Conservation (phyloP, 2,329 filamentous ascomycete genomes). For the Hymenoscyphus linearis region DNA sequence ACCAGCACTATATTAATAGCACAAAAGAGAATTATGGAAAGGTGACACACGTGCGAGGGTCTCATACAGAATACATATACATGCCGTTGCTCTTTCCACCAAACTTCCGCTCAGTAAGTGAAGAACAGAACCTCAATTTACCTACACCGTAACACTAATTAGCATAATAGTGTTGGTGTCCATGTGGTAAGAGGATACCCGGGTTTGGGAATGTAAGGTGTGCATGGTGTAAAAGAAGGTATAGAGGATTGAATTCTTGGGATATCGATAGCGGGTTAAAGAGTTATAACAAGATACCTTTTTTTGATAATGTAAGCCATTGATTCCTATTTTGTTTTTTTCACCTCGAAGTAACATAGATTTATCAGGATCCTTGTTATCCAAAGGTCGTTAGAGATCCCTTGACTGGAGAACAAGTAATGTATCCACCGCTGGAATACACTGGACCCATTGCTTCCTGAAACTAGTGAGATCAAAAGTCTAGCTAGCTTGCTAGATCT, state of each 20-base stretch:
- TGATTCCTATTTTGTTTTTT: neutral
- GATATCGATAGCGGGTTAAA: no score
- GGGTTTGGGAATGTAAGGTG: constrained; percentile 13
- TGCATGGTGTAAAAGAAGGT: constrained; percentile 17
- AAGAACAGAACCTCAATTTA: neutral
- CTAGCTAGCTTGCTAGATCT: neutral
- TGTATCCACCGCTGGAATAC: neutral
- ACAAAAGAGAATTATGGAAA: constrained; percentile 2
- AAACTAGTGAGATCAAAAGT: neutral
- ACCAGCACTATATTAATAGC: constrained; percentile 5
- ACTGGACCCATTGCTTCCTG: neutral
- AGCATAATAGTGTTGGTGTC: constrained; percentile 16
- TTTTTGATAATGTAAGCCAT: constrained; percentile 15
- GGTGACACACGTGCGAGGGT: no score
- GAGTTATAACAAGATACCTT: constrained; percentile 5
- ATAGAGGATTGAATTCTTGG: constrained; percentile 9
- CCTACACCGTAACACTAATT: neutral
- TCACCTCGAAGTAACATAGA: neutral
- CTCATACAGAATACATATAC: constrained; percentile 7
- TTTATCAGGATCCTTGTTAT: constrained; percentile 14
- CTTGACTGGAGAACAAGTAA: neutral
- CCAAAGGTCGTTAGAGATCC: neutral
- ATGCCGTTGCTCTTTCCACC: constrained; percentile 6
- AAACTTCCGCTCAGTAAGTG: constrained; percentile 6
- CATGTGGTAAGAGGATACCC: constrained; percentile 14